Base-by-base conservation (phyloP, 1,284 basidiomycete species). In the Ustilago crameri region DNA sequence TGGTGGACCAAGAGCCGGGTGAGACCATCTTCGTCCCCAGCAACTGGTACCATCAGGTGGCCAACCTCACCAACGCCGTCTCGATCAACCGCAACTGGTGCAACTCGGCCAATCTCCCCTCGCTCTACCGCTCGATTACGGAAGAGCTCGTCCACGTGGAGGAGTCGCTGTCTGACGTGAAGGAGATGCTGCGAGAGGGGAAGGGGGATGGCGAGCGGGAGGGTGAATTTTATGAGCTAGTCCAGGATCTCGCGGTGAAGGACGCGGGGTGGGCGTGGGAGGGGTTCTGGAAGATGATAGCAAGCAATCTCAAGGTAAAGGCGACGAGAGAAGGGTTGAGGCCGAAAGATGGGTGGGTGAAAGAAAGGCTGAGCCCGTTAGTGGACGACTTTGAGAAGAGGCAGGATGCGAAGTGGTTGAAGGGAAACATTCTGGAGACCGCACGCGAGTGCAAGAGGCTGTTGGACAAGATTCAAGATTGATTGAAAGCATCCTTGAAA, bases 81-180 rank as follows among this genome's bases (percentile, higher is more conserved):
- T 75, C 69, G 44, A 61, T 81, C 53, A 80, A 82, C 41, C 75
- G 78, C 51, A 83, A 83, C 67, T 88, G 87, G 85, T 85, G 85
- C 72, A 85, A 87, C 56, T 80, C 86, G 0, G 80, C 84, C 22
- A 87, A 87, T 44, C 76, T 88, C 5, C 73, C 81, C 0, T 74
- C 75, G 8, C 83, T 87, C 50, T 88, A 86, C 77, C 44, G 51
- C 0, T 80, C 86, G 2, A 84, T 88, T 18, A 62, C 74, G 1
- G 34, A 60, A 0, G 84, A 85, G 20, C 83, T 86, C 1, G 44
- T 50, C 0, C 78, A 85, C 8, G 86, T 85, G 12, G 83, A 85
- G 32, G 77, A 79, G 0, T 81, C 84, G 0, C 85, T 88, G 12
- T 57, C 47, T 5, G 87, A 88, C 49, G 86, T 88, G 0, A 78